These are phyloP conservation scores for Wickerhamiella australiensis DNA, from an alignment of 805 yeast genomes.

Conservation along the genomic window DNA sequence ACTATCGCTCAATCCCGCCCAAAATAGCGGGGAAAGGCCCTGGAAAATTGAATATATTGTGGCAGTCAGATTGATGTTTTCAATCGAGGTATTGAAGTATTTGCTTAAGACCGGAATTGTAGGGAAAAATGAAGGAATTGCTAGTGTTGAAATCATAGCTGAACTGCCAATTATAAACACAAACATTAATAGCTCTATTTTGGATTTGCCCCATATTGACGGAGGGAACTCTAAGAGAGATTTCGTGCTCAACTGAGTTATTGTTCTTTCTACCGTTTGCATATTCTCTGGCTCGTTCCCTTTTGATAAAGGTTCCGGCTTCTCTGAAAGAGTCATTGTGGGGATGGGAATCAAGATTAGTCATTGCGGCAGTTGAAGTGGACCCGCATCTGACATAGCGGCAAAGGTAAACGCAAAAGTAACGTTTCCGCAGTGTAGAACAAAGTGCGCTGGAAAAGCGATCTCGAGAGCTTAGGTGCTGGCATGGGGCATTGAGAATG, in stretches of 20 bases:
- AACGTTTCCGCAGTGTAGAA: too few relatives aligned
- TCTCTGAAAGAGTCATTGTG: not conserved
- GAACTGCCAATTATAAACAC: conserved; percentile 9
- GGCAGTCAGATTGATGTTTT: conserved; percentile 54
- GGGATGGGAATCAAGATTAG: not conserved
- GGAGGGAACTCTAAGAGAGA: conserved; percentile 8
- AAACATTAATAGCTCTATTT: conserved; percentile 5
- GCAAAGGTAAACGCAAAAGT: too few relatives aligned
- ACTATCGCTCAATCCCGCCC: conserved; percentile 56
- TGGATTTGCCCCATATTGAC: conserved; percentile 5
- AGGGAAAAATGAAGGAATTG: conserved; percentile 73
- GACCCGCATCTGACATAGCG: not conserved
- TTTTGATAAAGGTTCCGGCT: not conserved
- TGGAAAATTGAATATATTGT: conserved; percentile 67
- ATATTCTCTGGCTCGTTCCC: not conserved
- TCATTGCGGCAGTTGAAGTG: not conserved
- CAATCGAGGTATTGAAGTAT: conserved; percentile 44
- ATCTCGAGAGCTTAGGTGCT: too few relatives aligned
- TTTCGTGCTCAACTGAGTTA: not conserved
- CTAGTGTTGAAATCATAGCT: conserved; percentile 44
- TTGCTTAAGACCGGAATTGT: conserved; percentile 48
- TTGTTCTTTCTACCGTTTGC: not conserved
- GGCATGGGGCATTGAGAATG: too few relatives aligned
- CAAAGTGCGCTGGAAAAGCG: too few relatives aligned
- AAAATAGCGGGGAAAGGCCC: conserved; percentile 60